Percentiles rank a stretch among this genome's conserved stretches.
Conservation (phyloP, 148 eudicot species). For the Nepenthes mirabilis region DNA sequence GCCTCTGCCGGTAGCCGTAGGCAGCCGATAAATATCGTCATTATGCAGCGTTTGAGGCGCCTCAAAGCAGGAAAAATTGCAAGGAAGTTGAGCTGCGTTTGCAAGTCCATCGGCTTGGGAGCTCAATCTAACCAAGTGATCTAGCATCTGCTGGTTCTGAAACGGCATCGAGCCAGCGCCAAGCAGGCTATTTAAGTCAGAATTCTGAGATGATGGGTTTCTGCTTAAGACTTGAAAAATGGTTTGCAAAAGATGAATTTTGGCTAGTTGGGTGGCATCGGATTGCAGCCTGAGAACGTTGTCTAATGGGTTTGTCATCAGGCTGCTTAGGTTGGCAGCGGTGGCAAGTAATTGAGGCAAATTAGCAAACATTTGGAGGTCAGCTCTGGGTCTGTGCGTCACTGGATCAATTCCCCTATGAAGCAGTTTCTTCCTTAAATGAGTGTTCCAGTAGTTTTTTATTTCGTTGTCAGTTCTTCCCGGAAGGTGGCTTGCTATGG, state of each 20-base stretch:
- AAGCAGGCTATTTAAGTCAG: constrained; percentile 10
- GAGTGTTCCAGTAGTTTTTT: constrained; percentile 53
- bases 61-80: too few species aligned
- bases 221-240: constrained; percentile 32
- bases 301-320: not conserved
- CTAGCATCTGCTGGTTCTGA: constrained; percentile 8
- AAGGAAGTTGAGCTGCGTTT: too few species aligned
- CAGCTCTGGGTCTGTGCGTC: constrained; percentile 44
- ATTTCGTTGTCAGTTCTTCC: constrained; percentile 61
- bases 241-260: constrained; percentile 29
- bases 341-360: constrained; percentile 35
- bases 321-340: constrained; percentile 6
- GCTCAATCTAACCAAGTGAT: constrained; percentile 4
- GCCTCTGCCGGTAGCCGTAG: too few species aligned
- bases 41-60: too few species aligned
- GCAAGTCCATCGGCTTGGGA: too few species aligned
- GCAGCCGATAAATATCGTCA: too few species aligned
- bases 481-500: constrained; percentile 37
- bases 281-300: constrained; percentile 13
- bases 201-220: constrained; percentile 8
- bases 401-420: constrained; percentile 62
- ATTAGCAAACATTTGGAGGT: constrained; percentile 31
- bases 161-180: not conserved
- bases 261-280: constrained; percentile 33
- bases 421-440: constrained; percentile 42